A percentile compares a stretch with the other conserved stretches of the same genome.
phyloP scores from a whole-genome alignment of 1,139 yeast genomes.

The Pichia sp. region DNA sequence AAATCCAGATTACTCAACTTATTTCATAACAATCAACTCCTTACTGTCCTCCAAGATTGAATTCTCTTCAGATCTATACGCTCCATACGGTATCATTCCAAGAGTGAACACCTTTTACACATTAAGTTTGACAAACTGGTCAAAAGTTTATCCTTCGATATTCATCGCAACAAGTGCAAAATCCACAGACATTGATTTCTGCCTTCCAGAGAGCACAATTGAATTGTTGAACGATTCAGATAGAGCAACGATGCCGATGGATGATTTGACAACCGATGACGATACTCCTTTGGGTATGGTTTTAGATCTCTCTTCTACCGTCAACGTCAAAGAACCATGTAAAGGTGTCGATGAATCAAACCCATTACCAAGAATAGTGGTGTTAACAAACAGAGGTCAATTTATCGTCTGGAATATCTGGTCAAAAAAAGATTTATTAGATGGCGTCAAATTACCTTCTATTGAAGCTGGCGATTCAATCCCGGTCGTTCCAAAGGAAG shows the following conservation, averaged over 20 bases:
- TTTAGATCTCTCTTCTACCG: constrained; percentile 51
- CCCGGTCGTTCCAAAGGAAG: too few relatives aligned
- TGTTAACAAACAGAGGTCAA: constrained; percentile 61
- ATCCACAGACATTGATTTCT: constrained; percentile 57
- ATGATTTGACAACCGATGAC: constrained; percentile 62
- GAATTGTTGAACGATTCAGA: constrained; percentile 62
- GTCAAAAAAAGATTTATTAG: constrained; percentile 46
- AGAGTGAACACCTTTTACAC: constrained; percentile 52
- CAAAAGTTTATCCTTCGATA: constrained; percentile 34
- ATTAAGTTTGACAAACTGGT: constrained; percentile 45
- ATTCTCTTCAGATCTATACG: constrained; percentile 25
- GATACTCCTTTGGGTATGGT: constrained; percentile 69
- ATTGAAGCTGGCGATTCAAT: constrained; percentile 11
- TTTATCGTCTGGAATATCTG: constrained; percentile 66
- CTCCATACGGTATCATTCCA: constrained; percentile 52
- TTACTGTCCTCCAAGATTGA: constrained; percentile 6
- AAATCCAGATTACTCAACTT: constrained; percentile 11
- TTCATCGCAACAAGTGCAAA: constrained; percentile 56
- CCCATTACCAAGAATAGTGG: constrained; percentile 62
- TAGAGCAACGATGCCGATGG: constrained; percentile 70
- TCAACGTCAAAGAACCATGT: constrained; percentile 51
- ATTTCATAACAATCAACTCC: constrained; percentile 3
- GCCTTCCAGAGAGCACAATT: constrained; percentile 36
- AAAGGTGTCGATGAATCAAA: constrained; percentile 55
- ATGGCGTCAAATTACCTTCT: constrained; percentile 23